These are phyloP conservation scores for Stenogyne calaminthoides DNA, from an alignment of 305 asterid genomes.

Conservation along the genomic window DNA sequence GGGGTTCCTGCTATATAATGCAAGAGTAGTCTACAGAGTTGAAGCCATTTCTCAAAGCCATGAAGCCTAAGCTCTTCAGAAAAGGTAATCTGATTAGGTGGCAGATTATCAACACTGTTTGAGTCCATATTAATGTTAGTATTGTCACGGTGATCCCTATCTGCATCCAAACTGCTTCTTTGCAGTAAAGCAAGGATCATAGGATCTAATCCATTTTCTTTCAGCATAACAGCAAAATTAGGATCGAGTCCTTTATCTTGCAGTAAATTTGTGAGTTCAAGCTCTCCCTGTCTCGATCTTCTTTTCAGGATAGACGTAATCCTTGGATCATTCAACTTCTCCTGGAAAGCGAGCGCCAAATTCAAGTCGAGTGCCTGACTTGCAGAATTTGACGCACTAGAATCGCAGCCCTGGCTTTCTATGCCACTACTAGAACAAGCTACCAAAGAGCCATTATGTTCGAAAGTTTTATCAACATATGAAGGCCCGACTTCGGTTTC, in stretches of 20 bases:
- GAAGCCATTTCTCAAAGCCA: conserved; percentile 96
- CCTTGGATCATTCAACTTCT: conserved; percentile 93
- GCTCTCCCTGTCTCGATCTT: conserved; percentile 81
- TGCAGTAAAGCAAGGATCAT: conserved; percentile 98
- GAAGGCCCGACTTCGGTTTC: conserved; percentile 94
- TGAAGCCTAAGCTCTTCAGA: conserved; percentile 95
- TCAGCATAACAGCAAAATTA: conserved; percentile 98
- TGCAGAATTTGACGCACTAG: conserved; percentile 82
- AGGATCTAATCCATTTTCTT: conserved; percentile 98
- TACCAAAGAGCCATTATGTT: conserved; percentile 63
- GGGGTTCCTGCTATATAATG: conserved; percentile 94
- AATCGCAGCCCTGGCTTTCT: conserved; percentile 94
- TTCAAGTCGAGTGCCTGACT: conserved; percentile 87
- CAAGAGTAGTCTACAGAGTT: conserved; percentile 72
- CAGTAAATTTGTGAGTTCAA: conserved; percentile 80
- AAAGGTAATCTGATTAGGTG: conserved; percentile 85
- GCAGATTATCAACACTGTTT: conserved; percentile 61
- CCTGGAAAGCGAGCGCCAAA: conserved; percentile 89
- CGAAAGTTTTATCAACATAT: conserved; percentile 68
- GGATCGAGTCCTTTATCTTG: conserved; percentile 99
- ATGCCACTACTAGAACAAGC: conserved; percentile 94
- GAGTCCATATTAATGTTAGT: conserved; percentile 64
- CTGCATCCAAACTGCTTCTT: conserved; percentile 99
- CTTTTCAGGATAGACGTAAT: conserved; percentile 83
- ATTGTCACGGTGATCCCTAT: conserved; percentile 93